These are phyloP conservation scores for Saccharomycopsis vini DNA, from an alignment of 805 yeast species.

Conservation along the genomic window DNA sequence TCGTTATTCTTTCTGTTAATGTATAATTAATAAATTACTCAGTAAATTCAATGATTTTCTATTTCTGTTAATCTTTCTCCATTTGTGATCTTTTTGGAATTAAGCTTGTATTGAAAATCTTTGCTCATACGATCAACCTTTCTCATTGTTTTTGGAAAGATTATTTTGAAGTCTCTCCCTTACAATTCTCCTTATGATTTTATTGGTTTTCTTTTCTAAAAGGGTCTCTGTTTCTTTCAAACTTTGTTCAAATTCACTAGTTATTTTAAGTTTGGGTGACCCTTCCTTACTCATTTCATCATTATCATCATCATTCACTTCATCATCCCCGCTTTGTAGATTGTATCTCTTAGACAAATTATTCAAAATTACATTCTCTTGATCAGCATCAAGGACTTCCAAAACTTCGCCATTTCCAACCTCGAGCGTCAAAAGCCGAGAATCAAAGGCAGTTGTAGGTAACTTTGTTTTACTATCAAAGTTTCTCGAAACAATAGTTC, in stretches of 20 bases:
- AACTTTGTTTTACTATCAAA: conserved; percentile 1
- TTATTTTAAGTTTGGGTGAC: background rate
- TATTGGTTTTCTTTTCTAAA: background rate
- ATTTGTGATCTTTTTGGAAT: too few relatives aligned
- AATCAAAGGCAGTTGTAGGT: conserved; percentile 4
- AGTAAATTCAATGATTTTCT: too few relatives aligned
- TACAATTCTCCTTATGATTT: background rate
- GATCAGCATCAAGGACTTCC: background rate
- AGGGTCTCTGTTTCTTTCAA: background rate
- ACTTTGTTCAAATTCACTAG: conserved; percentile 1
- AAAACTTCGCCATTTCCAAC: background rate
- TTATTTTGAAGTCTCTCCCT: background rate
- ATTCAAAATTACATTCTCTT: conserved; percentile 3
- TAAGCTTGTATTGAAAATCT: too few relatives aligned
- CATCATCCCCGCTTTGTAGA: too few relatives aligned
- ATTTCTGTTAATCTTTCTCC: too few relatives aligned
- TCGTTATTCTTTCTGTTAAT: too few relatives aligned
- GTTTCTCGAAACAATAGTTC: conserved; percentile 4
- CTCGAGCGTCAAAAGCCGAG: background rate
- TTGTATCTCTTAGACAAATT: background rate
- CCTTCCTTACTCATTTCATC: background rate
- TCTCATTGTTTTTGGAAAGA: too few relatives aligned
- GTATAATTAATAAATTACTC: too few relatives aligned
- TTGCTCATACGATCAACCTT: too few relatives aligned
- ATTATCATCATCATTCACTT: conserved; percentile 2